A percentile compares a stretch with the other conserved stretches of the same genome.
Conservation (phyloP, 441 rosid species). For the Pelargonium fulgidum region DNA sequence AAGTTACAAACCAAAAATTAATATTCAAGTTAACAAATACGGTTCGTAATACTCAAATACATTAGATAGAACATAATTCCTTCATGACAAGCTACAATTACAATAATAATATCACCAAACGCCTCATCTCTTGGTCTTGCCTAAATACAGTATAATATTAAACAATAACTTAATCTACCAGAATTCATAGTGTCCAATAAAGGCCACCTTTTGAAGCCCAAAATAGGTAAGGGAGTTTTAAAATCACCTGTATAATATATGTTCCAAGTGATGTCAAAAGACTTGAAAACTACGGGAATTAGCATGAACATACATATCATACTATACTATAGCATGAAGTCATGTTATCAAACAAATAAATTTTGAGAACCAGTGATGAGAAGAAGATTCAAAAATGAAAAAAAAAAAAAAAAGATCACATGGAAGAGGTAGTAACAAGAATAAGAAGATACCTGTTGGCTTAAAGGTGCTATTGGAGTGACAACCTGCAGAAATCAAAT, state of each 20-base stretch:
- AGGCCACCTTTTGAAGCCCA: background rate
- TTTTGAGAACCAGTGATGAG: background rate
- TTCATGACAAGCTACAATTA: background rate
- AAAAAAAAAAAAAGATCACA: background rate
- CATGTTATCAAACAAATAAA: background rate
- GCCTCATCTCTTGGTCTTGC: background rate
- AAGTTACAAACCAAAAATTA: background rate
- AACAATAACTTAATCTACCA: background rate
- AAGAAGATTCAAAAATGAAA: constrained; percentile 1
- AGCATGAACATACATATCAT: background rate
- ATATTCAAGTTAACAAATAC: background rate
- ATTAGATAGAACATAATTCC: background rate
- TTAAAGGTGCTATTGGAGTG: constrained; percentile 94
- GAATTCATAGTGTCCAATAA: background rate
- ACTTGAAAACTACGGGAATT: background rate
- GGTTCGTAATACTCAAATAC: background rate
- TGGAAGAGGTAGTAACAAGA: background rate
- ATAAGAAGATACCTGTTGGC: constrained; percentile 72
- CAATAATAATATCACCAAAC: background rate
- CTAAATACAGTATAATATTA: background rate
- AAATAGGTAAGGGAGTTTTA: background rate
- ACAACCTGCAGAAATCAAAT: constrained; percentile 56
- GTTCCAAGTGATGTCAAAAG: background rate
- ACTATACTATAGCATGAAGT: background rate
- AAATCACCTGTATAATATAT: background rate